These are phyloP conservation scores for Leptographium galeiforme DNA, from an alignment of 2,329 filamentous ascomycete genomes.

Conservation along the genomic window DNA sequence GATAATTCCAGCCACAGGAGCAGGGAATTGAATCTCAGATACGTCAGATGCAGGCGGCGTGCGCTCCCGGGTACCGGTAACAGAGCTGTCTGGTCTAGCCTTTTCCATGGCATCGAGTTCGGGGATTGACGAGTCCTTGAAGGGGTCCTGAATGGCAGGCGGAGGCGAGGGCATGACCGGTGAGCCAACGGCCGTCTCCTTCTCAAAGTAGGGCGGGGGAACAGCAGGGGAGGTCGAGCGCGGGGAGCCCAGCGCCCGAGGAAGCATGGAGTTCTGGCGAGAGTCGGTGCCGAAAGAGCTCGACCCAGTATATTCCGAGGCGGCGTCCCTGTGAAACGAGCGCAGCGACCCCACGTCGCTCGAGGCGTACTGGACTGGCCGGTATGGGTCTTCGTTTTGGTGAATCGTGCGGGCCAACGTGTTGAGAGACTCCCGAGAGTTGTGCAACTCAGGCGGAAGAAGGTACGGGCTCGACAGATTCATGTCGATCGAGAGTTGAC, in stretches of 20 bases:
- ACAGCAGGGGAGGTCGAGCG: not conserved
- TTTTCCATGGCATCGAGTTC: not conserved
- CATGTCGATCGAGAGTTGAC: slow-evolving; percentile 58
- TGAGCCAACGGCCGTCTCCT: not conserved
- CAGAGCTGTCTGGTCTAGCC: not conserved
- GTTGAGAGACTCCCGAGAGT: slow-evolving; percentile 74
- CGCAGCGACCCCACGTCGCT: slow-evolving; percentile 44
- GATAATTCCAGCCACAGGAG: slow-evolving; percentile 17
- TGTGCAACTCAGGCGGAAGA: slow-evolving; percentile 68
- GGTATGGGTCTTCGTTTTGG: slow-evolving; percentile 74
- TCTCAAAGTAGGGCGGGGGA: not conserved
- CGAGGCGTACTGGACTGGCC: slow-evolving; percentile 44
- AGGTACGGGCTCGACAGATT: slow-evolving; percentile 76
- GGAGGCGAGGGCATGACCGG: not conserved
- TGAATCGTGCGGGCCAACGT: slow-evolving; percentile 67
- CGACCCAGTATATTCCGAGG: slow-evolving; percentile 32
- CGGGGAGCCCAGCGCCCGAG: not conserved
- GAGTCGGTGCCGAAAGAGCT: slow-evolving; percentile 19
- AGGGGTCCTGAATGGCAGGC: not conserved
- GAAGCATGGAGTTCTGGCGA: not conserved
- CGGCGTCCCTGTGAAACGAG: slow-evolving; percentile 32
- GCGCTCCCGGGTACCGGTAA: slow-evolving; percentile 13
- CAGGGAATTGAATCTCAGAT: slow-evolving; percentile 24
- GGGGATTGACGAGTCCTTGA: slow-evolving; percentile 15
- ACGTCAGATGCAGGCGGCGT: slow-evolving; percentile 14